A percentile compares a stretch with the other conserved stretches of the same genome.
Conservation (phyloP, 2,329 filamentous ascomycete genomes). For the Rhynchosporium agropyri region DNA sequence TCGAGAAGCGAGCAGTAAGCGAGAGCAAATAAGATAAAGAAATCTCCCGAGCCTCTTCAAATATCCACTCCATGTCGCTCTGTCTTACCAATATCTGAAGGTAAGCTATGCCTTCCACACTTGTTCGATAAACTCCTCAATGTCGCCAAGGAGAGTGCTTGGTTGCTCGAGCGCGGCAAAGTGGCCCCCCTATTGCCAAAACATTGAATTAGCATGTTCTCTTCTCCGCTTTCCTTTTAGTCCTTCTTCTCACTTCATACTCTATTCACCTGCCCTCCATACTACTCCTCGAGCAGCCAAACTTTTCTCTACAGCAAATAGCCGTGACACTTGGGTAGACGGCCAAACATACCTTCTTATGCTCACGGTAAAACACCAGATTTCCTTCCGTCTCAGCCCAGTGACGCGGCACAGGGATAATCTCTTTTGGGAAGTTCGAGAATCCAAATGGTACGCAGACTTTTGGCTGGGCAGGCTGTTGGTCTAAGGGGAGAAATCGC, state of each 20-base stretch:
- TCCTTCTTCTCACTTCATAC: neutral
- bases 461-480: neutral
- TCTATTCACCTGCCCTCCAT: neutral
- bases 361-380: slow-evolving; percentile 44
- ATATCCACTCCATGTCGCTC: neutral
- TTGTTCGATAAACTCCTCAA: slow-evolving; percentile 12
- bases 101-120: slow-evolving; percentile 3
- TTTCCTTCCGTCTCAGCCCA: slow-evolving; percentile 45
- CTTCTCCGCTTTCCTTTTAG: neutral
- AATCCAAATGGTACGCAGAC: slow-evolving; percentile 45
- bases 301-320: no score
- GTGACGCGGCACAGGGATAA: slow-evolving; percentile 45
- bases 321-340: neutral
- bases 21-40: no score
- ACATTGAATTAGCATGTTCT: neutral
- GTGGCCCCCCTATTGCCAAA: slow-evolving; percentile 50
- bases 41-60: no score
- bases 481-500: slow-evolving; percentile 5
- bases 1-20: no score
- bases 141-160: slow-evolving; percentile 46
- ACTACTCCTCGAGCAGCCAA: no score
- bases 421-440: slow-evolving; percentile 49
- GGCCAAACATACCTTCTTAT: slow-evolving; percentile 30
- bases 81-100: neutral
- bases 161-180: slow-evolving; percentile 54